Evolutionary conservation across 2,329 filamentous ascomycete genomes (phyloP), one percentile per base, ranked within the genome.

Genomic region (Herpotrichia juniperi): DNA sequence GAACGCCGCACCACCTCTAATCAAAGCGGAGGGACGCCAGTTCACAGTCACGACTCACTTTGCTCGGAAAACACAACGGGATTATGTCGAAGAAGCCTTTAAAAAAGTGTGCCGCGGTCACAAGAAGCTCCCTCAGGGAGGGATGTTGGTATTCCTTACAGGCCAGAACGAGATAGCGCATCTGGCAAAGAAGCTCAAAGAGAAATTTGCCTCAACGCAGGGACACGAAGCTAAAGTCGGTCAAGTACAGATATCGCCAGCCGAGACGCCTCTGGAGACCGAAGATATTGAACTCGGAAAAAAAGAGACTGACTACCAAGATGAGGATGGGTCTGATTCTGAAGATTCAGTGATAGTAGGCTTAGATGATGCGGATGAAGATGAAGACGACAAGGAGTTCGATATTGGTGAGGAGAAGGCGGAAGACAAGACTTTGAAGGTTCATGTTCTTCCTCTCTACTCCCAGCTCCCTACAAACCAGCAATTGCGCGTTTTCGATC

Each of bases 371-470:
- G 75, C 82, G 31, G n/a, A n/a, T n/a, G 84, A 83, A 16, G 80
- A 79, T 25, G 76, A 82, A 31, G 84, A 83, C n/a, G 80, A 89
- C 42, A 88, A 90, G 53, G 67, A 74, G 63, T 78, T 90, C 50
- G 80, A 87, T 30, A 81, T 90, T 37, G 80, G 81, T 1, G 71
- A 75, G 39, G 87, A 91, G 59, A 83, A 89, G 51, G 84, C 88
- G 48, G 79, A 83, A 52, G 80, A 86, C 21, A 66, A 88, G 0
- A 76, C 88, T 31, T 62, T 72, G 34, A 88, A 88, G 59, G 89
- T 96, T 68, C 91, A 97, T 62, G 85, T 97, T 8, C 76, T 99
- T n/a, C 93, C 94, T 0, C 83, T 99, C 0, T 99, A 96, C 75
- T 97, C 94, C 2, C 84, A 97, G 46, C 79, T 99, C 1, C 91